Percentiles rank a stretch among this genome's conserved stretches.
Evolutionary conservation across 176 grass and related monocot genomes (phyloP).

Genomic region (Phoenix roebelenii): DNA sequence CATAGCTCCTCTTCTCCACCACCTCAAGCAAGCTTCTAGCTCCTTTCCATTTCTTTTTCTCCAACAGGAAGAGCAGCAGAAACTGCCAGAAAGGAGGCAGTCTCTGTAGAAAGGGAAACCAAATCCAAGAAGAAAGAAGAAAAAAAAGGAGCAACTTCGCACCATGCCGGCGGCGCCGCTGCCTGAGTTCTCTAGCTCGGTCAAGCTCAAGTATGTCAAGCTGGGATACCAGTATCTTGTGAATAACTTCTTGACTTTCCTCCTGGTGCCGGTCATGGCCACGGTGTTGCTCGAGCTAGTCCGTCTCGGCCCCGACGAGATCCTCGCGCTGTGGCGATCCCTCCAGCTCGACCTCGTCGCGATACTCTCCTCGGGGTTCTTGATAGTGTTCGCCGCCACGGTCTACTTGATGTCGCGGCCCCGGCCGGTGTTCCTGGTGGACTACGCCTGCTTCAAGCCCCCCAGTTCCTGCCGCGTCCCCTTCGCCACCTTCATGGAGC

Average conservation of each 20-base stretch:
- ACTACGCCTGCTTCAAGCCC: too few species aligned
- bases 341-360: background rate
- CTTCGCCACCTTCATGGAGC: too few species aligned
- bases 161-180: background rate
- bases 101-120: too few species aligned
- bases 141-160: too few species aligned
- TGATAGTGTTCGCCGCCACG: background rate
- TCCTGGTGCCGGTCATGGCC: conserved; percentile 5
- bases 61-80: too few species aligned
- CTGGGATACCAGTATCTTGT: conserved; percentile 12
- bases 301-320: background rate
- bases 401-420: background rate
- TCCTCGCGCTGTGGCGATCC: background rate
- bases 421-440: too few species aligned
- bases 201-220: conserved; percentile 19
- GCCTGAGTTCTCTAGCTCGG: conserved; percentile 7
- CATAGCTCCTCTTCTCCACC: too few species aligned
- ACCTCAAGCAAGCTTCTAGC: too few species aligned
- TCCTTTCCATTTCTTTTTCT: too few species aligned
- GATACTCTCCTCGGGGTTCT: background rate
- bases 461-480: too few species aligned
- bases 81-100: too few species aligned
- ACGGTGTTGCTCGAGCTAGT: background rate
- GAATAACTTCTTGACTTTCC: background rate
- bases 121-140: too few species aligned